A percentile compares a stretch with the other conserved stretches of the same genome.
phyloP scores from a whole-genome alignment of 2,329 filamentous ascomycete species.

The Nothophoma quercina region DNA sequence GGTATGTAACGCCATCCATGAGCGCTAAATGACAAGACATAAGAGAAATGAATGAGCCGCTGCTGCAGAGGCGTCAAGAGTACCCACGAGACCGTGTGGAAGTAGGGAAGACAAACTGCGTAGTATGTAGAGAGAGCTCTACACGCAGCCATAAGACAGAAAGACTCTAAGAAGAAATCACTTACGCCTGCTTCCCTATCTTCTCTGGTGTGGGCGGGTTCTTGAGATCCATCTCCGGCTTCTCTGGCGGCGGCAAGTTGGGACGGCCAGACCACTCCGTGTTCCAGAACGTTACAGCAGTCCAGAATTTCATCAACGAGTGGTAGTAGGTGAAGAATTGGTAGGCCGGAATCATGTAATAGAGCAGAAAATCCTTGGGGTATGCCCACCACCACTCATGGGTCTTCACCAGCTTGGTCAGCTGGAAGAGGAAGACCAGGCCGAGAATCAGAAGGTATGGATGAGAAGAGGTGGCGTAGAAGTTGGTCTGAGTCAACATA shows the following conservation, averaged over 20 bases:
- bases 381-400: conserved; percentile 29
- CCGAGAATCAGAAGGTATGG: neutral
- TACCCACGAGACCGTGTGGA: too few species aligned
- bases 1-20: neutral
- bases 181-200: neutral
- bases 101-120: too few species aligned
- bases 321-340: conserved; percentile 30
- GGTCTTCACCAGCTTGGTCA: conserved; percentile 34
- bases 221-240: too few species aligned
- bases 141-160: too few species aligned
- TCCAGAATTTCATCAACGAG: conserved; percentile 26
- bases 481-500: conserved; percentile 12
- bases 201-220: neutral
- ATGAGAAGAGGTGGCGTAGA: conserved; percentile 15
- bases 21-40: neutral
- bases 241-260: conserved; percentile 5
- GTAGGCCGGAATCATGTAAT: conserved; percentile 28
- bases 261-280: conserved; percentile 25
- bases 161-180: too few species aligned
- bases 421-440: conserved; percentile 23
- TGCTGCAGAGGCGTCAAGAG: neutral
- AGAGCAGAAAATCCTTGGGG: conserved; percentile 29
- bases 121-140: too few species aligned
- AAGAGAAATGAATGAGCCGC: neutral
- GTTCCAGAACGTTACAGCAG: conserved; percentile 25